Conservation (phyloP, 768 basidiomycete genomes). For the Xerocomellus amylosporus region DNA sequence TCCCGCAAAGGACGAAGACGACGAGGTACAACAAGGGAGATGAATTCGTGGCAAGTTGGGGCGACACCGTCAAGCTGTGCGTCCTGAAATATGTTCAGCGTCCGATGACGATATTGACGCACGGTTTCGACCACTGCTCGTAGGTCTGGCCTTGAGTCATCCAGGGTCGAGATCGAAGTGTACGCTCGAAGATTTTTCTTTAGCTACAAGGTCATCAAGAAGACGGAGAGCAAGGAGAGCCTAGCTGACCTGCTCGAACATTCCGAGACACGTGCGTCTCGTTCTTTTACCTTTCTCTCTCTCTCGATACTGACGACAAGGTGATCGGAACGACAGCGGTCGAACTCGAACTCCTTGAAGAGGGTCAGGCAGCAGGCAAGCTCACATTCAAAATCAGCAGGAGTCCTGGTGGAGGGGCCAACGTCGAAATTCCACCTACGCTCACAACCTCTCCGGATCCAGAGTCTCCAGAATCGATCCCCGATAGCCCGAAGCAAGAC, state of each 20-base stretch:
- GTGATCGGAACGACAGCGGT: constrained; percentile 15
- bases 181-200: constrained; percentile 33
- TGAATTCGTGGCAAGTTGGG: constrained; percentile 31
- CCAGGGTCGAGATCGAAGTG: constrained; percentile 34
- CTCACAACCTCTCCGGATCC: not conserved
- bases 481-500: not conserved
- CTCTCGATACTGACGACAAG: not conserved
- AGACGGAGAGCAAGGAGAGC: constrained; percentile 34
- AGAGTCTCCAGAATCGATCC: not conserved
- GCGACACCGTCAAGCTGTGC: constrained; percentile 27
- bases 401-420: constrained; percentile 3
- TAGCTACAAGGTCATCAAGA: constrained; percentile 34
- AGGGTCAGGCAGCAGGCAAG: constrained; percentile 31
- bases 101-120: not conserved
- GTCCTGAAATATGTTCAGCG: not conserved
- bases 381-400: constrained; percentile 28
- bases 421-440: constrained; percentile 1
- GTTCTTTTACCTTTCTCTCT: not conserved
- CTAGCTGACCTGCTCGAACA: constrained; percentile 33
- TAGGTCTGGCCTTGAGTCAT: constrained; percentile 32
- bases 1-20: constrained; percentile 29
- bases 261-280: constrained; percentile 25
- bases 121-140: not conserved
- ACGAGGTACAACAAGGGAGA: constrained; percentile 25
- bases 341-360: constrained; percentile 32